Conservation (phyloP, 305 asterid species). For the Solanum hybrid region DNA sequence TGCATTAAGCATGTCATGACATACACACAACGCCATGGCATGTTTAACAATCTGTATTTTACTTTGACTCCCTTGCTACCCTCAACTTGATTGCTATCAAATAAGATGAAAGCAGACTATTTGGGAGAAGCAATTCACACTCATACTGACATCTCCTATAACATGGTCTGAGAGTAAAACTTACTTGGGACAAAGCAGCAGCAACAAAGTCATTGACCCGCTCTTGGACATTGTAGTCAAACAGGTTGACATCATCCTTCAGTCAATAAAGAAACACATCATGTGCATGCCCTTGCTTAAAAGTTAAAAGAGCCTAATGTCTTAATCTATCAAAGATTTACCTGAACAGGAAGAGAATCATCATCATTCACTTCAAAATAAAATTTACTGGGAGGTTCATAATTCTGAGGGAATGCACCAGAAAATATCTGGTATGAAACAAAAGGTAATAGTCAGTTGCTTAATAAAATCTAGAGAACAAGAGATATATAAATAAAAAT, state of each 20-base stretch:
- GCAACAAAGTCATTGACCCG: conserved; percentile 92
- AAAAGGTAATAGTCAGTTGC: background rate
- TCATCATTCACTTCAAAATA: conserved; percentile 67
- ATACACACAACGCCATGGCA: background rate
- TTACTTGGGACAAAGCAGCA: conserved; percentile 78
- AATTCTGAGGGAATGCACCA: conserved; percentile 87
- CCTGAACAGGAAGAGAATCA: conserved; percentile 80
- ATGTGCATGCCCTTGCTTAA: conserved; percentile 12
- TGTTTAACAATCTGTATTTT: background rate
- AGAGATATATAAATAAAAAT: background rate
- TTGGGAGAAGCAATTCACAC: background rate
- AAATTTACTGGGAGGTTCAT: conserved; percentile 85
- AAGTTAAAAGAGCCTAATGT: conserved; percentile 7
- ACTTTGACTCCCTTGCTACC: background rate
- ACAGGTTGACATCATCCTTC: conserved; percentile 69
- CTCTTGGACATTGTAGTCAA: conserved; percentile 92
- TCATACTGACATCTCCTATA: background rate
- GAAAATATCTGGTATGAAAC: conserved; percentile 61
- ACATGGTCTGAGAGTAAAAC: background rate
- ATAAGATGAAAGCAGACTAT: background rate
- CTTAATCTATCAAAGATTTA: conserved; percentile 14
- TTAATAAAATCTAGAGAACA: background rate
- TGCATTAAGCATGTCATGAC: background rate
- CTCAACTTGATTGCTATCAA: background rate
- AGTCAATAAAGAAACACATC: conserved; percentile 17